Evolutionary conservation across 78 protist species (phyloP).

Genomic region (Tieghemostelium lacteum): DNA sequence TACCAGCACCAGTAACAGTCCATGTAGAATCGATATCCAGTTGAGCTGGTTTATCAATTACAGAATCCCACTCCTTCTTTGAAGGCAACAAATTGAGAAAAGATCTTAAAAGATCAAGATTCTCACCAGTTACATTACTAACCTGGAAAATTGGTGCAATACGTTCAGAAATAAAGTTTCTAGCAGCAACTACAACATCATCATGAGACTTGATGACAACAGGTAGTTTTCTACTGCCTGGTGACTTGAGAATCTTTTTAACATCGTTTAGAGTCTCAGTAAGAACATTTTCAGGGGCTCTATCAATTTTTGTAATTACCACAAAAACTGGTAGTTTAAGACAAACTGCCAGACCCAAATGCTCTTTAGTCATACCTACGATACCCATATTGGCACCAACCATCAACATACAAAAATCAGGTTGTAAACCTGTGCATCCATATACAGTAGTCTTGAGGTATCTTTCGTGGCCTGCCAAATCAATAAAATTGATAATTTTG

Average conservation of each 20-base stretch:
- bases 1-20: slow-evolving; percentile 87
- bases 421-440: slow-evolving; percentile 93
- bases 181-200: slow-evolving; percentile 90
- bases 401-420: slow-evolving; percentile 88
- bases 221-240: slow-evolving; percentile 90
- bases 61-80: slow-evolving; percentile 72
- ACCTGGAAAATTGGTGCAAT: slow-evolving; percentile 92
- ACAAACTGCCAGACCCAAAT: slow-evolving; percentile 94
- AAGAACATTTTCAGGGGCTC: slow-evolving; percentile 90
- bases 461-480: slow-evolving; percentile 94
- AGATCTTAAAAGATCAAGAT: slow-evolving; percentile 74
- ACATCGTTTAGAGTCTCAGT: slow-evolving; percentile 80
- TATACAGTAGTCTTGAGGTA: slow-evolving; percentile 96
- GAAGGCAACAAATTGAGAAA: slow-evolving; percentile 93
- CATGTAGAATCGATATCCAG: slow-evolving; percentile 64
- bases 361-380: slow-evolving; percentile 89
- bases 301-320: slow-evolving; percentile 95
- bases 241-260: slow-evolving; percentile 77
- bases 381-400: slow-evolving; percentile 16
- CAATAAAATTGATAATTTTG: slow-evolving; percentile 86
- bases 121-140: slow-evolving; percentile 92
- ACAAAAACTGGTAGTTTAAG: slow-evolving; percentile 89
- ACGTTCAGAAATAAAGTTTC: slow-evolving; percentile 76
- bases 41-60: slow-evolving; percentile 67
- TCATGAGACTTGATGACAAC: slow-evolving; percentile 80